A percentile compares a stretch with the other conserved stretches of the same genome.
Conservation (phyloP, 2,329 filamentous ascomycete genomes). For the Fusarium sublunatum region DNA sequence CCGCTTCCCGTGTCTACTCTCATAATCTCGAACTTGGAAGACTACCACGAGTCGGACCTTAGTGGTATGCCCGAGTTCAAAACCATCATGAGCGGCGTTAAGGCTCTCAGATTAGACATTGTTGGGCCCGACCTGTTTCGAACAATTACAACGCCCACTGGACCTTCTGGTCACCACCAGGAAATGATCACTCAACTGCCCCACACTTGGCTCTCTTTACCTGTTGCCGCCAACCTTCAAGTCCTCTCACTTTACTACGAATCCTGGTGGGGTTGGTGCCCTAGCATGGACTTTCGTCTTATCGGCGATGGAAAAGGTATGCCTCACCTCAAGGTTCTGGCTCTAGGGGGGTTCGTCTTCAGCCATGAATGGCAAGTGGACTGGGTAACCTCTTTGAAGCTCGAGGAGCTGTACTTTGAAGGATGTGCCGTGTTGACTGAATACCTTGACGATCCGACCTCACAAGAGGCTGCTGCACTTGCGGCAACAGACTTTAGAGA, state of each 20-base stretch:
- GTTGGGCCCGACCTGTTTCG: not conserved
- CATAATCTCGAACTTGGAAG: not conserved
- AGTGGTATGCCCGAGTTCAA: not conserved
- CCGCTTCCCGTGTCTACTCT: not conserved
- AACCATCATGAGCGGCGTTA: not conserved
- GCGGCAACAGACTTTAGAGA: accelerated
- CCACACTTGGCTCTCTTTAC: not conserved
- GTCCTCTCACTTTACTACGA: constrained; percentile 4
- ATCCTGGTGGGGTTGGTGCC: constrained; percentile 1
- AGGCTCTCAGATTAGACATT: not conserved
- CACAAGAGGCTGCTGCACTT: not conserved
- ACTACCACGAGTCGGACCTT: not conserved
- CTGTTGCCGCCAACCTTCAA: not conserved
- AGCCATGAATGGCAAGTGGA: not conserved
- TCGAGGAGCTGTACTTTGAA: not conserved
- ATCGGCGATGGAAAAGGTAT: not conserved
- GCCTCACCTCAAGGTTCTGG: not conserved
- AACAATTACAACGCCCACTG: not conserved
- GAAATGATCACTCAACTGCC: not conserved
- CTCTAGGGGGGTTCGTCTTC: not conserved
- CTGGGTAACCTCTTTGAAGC: constrained; percentile 1
- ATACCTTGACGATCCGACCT: accelerated
- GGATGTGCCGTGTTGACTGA: not conserved
- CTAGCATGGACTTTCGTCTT: not conserved
- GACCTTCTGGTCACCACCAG: not conserved